Conservation (phyloP, 352 stramenopile species). For the Pythium phragmiticola region DNA sequence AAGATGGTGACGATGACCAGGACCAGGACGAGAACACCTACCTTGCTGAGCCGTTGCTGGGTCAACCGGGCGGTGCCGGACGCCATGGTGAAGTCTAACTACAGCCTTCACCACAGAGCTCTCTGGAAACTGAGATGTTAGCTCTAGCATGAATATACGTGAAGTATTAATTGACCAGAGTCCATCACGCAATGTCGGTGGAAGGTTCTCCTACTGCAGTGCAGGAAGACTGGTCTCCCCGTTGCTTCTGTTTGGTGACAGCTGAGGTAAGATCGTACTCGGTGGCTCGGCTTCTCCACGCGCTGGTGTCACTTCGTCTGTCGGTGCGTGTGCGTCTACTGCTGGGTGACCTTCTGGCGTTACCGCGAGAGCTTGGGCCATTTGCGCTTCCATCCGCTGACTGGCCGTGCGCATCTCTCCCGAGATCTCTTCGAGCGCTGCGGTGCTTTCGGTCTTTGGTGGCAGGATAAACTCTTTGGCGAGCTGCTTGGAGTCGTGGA, state of each 20-base stretch:
- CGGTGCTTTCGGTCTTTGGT: conserved; percentile 11
- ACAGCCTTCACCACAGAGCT: neutral
- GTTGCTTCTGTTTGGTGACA: conserved; percentile 4
- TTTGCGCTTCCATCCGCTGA: conserved; percentile 26
- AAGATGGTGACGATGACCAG: conserved; percentile 17
- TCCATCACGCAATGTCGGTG: neutral
- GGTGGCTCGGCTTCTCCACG: neutral
- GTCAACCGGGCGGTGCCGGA: conserved; percentile 5
- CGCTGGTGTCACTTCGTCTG: neutral
- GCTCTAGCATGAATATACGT: neutral
- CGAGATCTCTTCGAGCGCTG: conserved; percentile 11
- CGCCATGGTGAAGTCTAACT: conserved; percentile 17
- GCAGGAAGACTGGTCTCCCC: neutral
- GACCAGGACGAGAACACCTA: conserved; percentile 30
- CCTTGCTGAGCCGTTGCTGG: conserved; percentile 50
- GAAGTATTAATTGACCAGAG: neutral
- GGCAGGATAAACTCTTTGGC: conserved; percentile 27
- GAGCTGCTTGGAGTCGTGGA: conserved; percentile 25
- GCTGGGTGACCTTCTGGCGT: neutral
- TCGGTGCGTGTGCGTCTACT: neutral
- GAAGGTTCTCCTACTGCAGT: neutral
- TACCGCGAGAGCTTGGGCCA: conserved; percentile 18
- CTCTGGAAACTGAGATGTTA: neutral
- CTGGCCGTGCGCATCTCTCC: conserved; percentile 23
- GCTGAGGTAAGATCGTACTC: neutral